These are phyloP conservation scores for Lachnellula willkommii DNA, from an alignment of 2,329 filamentous ascomycete genomes.

Conservation along the genomic window DNA sequence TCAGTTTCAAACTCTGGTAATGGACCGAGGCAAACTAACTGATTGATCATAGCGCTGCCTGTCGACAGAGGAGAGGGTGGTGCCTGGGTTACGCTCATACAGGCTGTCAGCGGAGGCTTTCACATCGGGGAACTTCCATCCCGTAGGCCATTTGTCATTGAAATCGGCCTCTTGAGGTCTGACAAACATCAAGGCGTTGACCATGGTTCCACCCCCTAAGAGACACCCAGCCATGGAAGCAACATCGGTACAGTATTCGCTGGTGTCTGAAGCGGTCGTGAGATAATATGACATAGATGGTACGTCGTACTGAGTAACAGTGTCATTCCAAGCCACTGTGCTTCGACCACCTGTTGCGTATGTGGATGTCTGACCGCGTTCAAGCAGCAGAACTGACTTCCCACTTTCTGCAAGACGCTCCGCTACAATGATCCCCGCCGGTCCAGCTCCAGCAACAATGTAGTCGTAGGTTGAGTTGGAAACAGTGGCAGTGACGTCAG, in stretches of 20 bases:
- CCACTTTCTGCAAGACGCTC: constrained; percentile 43
- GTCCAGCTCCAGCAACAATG: constrained; percentile 58
- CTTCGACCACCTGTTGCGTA: constrained; percentile 18
- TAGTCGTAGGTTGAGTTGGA: constrained; percentile 48
- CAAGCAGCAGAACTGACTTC: constrained; percentile 42
- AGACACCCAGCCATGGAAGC: constrained; percentile 67
- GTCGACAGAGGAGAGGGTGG: constrained; percentile 58
- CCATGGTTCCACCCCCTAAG: constrained; percentile 48
- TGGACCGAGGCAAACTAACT: constrained; percentile 23
- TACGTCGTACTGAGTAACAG: constrained; percentile 62
- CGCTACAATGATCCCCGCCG: constrained; percentile 53
- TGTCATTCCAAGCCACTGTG: constrained; percentile 19
- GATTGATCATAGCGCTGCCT: constrained; percentile 59
- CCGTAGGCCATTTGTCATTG: constrained; percentile 60
- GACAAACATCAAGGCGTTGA: constrained; percentile 65
- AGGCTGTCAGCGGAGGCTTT: constrained; percentile 52
- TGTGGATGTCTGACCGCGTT: constrained; percentile 19
- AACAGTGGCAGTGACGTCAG: constrained; percentile 15
- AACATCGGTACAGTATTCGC: constrained; percentile 34
- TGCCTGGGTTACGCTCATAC: constrained; percentile 65
- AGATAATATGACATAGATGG: constrained; percentile 61
- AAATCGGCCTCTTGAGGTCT: constrained; percentile 60
- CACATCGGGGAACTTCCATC: constrained; percentile 64
- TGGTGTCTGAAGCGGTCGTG: constrained; percentile 56
- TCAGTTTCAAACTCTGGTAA: not conserved